Conservation (phyloP, 371 early-diverging fungal genomes). For the Apophysomyces ossiformis region DNA sequence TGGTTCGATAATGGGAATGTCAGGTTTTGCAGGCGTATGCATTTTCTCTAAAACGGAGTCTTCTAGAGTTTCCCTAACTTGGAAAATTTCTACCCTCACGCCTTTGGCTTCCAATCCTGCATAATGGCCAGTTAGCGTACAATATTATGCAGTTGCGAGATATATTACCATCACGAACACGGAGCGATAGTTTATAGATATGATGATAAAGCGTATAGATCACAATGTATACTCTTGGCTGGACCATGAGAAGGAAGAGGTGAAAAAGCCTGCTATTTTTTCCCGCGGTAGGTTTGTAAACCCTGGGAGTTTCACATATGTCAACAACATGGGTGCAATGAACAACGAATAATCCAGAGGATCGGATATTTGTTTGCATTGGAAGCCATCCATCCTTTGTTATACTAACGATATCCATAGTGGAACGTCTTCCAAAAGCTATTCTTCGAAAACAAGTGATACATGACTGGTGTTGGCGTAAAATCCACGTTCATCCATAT, state of each 20-base stretch:
- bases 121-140: neutral
- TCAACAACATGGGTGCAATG: too few relatives aligned
- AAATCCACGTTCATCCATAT: too few relatives aligned
- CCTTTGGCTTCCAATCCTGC: slow-evolving; percentile 55
- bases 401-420: too few relatives aligned
- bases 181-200: slow-evolving; percentile 69
- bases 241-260: slow-evolving; percentile 13
- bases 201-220: slow-evolving; percentile 81
- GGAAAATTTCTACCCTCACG: slow-evolving; percentile 66
- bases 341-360: too few relatives aligned
- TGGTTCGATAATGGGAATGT: slow-evolving; percentile 66
- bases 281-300: slow-evolving; percentile 10
- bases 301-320: too few relatives aligned
- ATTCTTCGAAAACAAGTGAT: too few relatives aligned
- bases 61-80: slow-evolving; percentile 72
- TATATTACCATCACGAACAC: slow-evolving; percentile 56
- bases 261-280: neutral
- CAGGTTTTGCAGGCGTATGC: slow-evolving; percentile 66
- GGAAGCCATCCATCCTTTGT: too few relatives aligned
- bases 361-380: too few relatives aligned
- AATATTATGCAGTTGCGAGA: neutral
- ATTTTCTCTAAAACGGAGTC: slow-evolving; percentile 71
- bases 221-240: slow-evolving; percentile 62
- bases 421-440: too few relatives aligned
- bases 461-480: too few relatives aligned